phyloP scores from a whole-genome alignment of 345 rosid genomes.

The Turnera subulata region DNA sequence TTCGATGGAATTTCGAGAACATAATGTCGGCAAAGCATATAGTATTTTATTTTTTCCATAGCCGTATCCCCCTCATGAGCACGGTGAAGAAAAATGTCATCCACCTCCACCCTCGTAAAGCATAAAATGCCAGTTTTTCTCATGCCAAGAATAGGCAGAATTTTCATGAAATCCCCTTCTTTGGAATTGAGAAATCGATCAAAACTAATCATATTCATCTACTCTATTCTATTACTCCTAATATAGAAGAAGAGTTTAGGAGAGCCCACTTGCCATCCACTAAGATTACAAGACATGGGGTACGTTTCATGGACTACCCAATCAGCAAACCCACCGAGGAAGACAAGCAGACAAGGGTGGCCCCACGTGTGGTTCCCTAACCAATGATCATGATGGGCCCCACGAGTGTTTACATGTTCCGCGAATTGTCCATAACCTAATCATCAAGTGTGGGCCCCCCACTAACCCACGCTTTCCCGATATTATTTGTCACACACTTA shows the following conservation, averaged over 20 bases:
- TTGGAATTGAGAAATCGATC: neutral
- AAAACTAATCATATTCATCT: too few species aligned
- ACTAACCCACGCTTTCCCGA: slow-evolving; percentile 12
- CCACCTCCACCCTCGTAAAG: neutral
- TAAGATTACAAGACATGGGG: slow-evolving; percentile 21
- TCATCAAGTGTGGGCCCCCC: slow-evolving; percentile 12
- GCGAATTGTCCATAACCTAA: slow-evolving; percentile 25
- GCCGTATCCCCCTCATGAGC: neutral
- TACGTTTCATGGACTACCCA: slow-evolving; percentile 12
- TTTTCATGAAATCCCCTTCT: neutral
- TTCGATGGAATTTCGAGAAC: neutral
- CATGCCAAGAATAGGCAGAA: neutral
- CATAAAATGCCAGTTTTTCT: neutral
- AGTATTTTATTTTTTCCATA: neutral
- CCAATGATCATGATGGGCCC: slow-evolving; percentile 48
- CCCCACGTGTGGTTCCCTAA: slow-evolving; percentile 46
- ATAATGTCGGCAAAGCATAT: slow-evolving; percentile 20
- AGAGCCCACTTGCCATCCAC: slow-evolving; percentile 33
- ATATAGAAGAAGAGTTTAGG: neutral
- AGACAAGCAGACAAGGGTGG: slow-evolving; percentile 48
- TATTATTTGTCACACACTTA: neutral
- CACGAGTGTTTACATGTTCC: slow-evolving; percentile 25
- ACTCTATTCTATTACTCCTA: too few species aligned
- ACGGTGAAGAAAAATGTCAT: neutral
- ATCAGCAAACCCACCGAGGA: slow-evolving; percentile 18